Evolutionary conservation across 169 alveolate species (phyloP), one percentile per base, ranked within the genome.

Genomic region (Eimeria necatrix): DNA sequence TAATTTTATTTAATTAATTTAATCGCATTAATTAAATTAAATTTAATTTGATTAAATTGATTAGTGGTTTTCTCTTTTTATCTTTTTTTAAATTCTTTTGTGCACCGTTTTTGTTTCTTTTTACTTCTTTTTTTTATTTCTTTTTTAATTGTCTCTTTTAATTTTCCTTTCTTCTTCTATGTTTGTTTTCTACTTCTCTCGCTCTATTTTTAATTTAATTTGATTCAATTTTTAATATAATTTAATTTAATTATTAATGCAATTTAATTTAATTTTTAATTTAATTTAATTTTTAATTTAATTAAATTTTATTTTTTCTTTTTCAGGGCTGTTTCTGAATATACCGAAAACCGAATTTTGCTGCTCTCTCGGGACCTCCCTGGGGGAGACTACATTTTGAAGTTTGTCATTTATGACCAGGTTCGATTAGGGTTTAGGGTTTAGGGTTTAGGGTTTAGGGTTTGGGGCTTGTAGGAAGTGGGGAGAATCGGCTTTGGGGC

Each of bases 301-400:
- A 18, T 56, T 56, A 0, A 8, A 41, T 4, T 74, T 74, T 32
- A 0, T 18, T 8, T 22, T 49, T 41, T 26, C 59, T 49, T 22
- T 22, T 56, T 51, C 86, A 88, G 94, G 14, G 88, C 94, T 7
- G 81, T 74, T 68, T 53, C 91, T 24, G 64, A 59, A 46, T 41
- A 76, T 26, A 60, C 73, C 8, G 88, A 93, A 24, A 53, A 64
- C 56, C 94, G 96, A 2, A 73, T 93, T 49, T 87, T 93, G 76
- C 90, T 93, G 84, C 64, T 93, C 48, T 41, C 93, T n/a, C 61
- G 71, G 16, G 91, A 84, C 51, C 60, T 85, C 12, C 85, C 73
- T 8, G 49, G 84, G 2, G 96, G 96, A 3, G 96, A 93, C 48
- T 93, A 80, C 48, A 61, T 64, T 20, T 41, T 93, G 81, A 51